Evolutionary conservation across 2,329 filamentous ascomycete genomes (phyloP).

Genomic region (Fusarium sp.): DNA sequence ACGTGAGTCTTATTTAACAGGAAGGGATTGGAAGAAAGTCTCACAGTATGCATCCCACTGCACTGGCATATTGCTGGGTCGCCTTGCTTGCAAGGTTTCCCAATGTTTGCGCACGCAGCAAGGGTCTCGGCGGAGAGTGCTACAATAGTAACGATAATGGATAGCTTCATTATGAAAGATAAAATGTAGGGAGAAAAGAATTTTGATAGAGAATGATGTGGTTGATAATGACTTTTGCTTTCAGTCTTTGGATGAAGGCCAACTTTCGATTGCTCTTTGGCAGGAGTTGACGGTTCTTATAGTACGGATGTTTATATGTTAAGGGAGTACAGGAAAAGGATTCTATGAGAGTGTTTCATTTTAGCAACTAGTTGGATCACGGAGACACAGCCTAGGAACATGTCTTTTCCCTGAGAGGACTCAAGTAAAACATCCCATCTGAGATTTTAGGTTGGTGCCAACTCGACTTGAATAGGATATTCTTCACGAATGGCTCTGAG

Average conservation of each 20-base stretch:
- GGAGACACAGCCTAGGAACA: neutral
- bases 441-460: too few relatives aligned
- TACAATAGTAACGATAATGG: neutral
- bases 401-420: neutral
- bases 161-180: neutral
- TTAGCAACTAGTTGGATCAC: too few relatives aligned
- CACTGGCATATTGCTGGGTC: constrained; percentile 7
- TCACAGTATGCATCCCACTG: neutral
- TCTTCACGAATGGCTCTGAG: too few relatives aligned
- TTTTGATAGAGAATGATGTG: neutral
- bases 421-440: neutral
- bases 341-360: neutral
- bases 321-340: neutral
- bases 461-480: too few relatives aligned
- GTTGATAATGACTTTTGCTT: neutral
- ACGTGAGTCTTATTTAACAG: neutral
- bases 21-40: neutral
- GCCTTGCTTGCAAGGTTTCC: constrained; percentile 3
- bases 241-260: neutral
- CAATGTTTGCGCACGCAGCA: constrained; percentile 1
- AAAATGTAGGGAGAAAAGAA: rapidly evolving
- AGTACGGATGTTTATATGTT: neutral
- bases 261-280: neutral
- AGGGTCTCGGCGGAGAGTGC: neutral
- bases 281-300: neutral